phyloP scores from a whole-genome alignment of 352 stramenopile genomes.

The Thalassiosira hispida region DNA sequence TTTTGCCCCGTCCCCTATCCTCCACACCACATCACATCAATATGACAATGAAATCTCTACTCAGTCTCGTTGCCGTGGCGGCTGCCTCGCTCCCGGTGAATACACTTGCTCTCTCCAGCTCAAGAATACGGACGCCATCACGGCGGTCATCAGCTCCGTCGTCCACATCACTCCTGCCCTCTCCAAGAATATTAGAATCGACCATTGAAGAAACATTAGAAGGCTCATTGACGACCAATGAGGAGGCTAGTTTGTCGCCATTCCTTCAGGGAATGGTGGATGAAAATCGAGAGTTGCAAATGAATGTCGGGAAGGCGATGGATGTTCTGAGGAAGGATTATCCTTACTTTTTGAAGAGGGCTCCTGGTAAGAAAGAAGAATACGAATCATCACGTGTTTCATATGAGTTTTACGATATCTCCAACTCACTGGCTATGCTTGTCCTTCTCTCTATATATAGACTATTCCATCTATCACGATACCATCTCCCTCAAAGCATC shows the following conservation, averaged over 20 bases:
- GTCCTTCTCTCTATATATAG: conserved; percentile 1
- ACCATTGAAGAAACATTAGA: conserved; percentile 3
- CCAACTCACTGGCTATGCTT: not conserved
- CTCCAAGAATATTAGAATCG: not conserved
- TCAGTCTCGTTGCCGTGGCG: not conserved
- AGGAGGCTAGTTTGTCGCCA: conserved; percentile 23
- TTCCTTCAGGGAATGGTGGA: conserved; percentile 66
- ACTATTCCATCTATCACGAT: conserved; percentile 72
- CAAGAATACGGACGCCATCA: conserved; percentile 10
- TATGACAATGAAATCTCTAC: conserved; percentile 18
- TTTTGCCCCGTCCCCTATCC: too few species aligned
- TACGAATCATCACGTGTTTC: not conserved
- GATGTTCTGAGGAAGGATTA: conserved; percentile 78
- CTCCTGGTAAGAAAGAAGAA: conserved; percentile 59
- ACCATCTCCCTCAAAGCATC: conserved; percentile 67
- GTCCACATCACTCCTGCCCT: not conserved
- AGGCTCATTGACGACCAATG: not conserved
- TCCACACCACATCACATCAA: not conserved
- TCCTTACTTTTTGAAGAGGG: conserved; percentile 66
- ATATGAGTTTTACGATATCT: not conserved
- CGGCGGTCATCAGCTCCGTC: not conserved
- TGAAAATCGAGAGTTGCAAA: conserved; percentile 71
- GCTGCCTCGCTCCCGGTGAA: not conserved
- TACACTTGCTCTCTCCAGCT: not conserved
- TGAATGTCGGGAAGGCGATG: conserved; percentile 79